phyloP scores from a whole-genome alignment of 345 rosid species.

The Sisymbrium altissimum region DNA sequence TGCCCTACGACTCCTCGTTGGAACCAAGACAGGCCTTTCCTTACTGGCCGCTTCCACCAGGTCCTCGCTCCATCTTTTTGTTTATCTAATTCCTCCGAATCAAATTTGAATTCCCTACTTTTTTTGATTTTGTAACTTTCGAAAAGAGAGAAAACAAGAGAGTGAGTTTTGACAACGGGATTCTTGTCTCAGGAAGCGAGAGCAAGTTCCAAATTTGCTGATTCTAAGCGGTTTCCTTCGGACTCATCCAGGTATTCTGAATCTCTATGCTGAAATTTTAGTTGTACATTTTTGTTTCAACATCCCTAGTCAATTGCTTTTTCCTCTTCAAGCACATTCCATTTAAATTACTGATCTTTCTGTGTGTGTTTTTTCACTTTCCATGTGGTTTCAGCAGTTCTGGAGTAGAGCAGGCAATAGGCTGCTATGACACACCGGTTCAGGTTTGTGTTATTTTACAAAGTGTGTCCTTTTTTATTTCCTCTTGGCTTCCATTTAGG shows the following conservation, averaged over 20 bases:
- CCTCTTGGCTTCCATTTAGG: background rate
- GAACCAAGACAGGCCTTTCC: conserved; percentile 88
- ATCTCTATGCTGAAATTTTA: background rate
- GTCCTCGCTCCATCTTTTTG: conserved; percentile 28
- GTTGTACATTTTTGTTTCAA: background rate
- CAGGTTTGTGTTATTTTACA: conserved; percentile 46
- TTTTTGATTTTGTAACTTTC: background rate
- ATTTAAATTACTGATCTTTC: background rate
- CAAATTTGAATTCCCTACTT: background rate
- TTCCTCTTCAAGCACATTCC: background rate
- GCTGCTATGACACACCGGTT: conserved; percentile 69
- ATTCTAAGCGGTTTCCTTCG: conserved; percentile 36
- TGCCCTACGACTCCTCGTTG: conserved; percentile 85
- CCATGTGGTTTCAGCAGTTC: conserved; percentile 36
- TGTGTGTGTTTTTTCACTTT: background rate
- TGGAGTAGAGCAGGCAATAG: conserved; percentile 62
- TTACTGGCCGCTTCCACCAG: conserved; percentile 89
- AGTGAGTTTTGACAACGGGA: background rate
- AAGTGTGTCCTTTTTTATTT: background rate
- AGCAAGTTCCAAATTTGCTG: conserved; percentile 55
- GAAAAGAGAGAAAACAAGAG: background rate
- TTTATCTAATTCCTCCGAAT: background rate
- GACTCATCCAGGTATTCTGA: conserved; percentile 48
- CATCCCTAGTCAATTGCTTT: background rate
- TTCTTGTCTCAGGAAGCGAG: conserved; percentile 53